Evolutionary conservation across 1,139 yeast species (phyloP).

Genomic region (Kurtzmaniella quercitrusa): DNA sequence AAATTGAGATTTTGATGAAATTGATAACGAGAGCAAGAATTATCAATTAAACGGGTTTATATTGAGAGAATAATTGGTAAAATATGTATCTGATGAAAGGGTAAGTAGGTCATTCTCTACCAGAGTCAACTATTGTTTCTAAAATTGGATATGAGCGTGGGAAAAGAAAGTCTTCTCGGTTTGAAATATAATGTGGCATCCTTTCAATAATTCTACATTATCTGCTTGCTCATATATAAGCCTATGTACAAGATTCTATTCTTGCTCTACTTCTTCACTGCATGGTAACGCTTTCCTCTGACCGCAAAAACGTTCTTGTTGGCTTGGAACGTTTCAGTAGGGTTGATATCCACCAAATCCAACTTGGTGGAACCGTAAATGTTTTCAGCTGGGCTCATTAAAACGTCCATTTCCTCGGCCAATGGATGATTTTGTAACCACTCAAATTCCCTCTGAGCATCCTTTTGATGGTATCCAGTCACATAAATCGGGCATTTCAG

Average conservation of each 20-base stretch:
- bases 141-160: too few species aligned
- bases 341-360: conserved; percentile 88
- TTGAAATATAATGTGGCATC: too few species aligned
- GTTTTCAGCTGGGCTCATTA: conserved; percentile 73
- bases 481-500: conserved; percentile 89
- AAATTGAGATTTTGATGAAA: too few species aligned
- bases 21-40: too few species aligned
- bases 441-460: conserved; percentile 62
- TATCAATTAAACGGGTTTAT: too few species aligned
- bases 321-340: conserved; percentile 89
- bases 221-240: neutral
- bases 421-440: conserved; percentile 66
- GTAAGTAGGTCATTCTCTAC: too few species aligned
- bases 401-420: conserved; percentile 69
- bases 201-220: neutral
- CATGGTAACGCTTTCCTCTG: conserved; percentile 96
- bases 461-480: conserved; percentile 84
- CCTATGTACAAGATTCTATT: neutral
- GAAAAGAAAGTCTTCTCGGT: too few species aligned
- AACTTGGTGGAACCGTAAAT: conserved; percentile 83
- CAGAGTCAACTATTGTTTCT: too few species aligned
- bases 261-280: conserved; percentile 40
- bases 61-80: too few species aligned
- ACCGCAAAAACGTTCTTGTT: conserved; percentile 86
- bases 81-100: too few species aligned